These are phyloP conservation scores for Pulveroboletus sp. DNA, from an alignment of 768 basidiomycete species.

Conservation along the genomic window DNA sequence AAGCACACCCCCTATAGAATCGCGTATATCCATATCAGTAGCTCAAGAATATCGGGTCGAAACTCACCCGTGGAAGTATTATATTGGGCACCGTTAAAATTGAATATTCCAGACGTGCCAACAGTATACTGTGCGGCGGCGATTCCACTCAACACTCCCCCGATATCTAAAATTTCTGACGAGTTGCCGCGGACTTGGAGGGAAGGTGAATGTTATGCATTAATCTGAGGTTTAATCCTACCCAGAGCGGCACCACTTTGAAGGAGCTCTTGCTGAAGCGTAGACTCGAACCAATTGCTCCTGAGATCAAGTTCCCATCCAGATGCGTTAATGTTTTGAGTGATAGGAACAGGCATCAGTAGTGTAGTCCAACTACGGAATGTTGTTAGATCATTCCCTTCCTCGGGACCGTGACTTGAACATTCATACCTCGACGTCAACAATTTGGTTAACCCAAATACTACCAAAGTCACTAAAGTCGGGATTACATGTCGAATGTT, in stretches of 20 bases:
- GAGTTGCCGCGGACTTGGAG: conserved; percentile 12
- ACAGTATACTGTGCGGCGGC: conserved; percentile 8
- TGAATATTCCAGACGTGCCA: conserved; percentile 5
- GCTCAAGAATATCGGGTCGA: no score
- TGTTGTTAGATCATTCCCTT: not conserved
- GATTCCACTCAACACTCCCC: conserved; percentile 15
- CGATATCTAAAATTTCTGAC: conserved; percentile 5
- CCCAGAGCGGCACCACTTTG: not conserved
- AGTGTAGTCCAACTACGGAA: conserved; percentile 13
- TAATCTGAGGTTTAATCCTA: not conserved
- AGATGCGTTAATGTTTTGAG: not conserved
- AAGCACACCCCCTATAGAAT: conserved; percentile 9
- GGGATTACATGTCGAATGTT: not conserved
- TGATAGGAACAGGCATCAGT: conserved; percentile 4
- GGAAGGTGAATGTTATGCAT: not conserved
- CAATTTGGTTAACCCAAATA: conserved; percentile 11
- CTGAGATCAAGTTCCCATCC: conserved; percentile 9
- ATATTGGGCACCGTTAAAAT: conserved; percentile 18
- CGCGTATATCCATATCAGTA: not conserved
- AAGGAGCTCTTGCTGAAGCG: not conserved
- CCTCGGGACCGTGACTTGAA: not conserved
- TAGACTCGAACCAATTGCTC: not conserved
- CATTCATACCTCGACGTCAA: conserved; percentile 14
- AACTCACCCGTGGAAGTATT: conserved; percentile 14
- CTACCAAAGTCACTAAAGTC: not conserved